Base-by-base conservation (phyloP, 164 flowering plant species). In the Sedum album region DNA sequence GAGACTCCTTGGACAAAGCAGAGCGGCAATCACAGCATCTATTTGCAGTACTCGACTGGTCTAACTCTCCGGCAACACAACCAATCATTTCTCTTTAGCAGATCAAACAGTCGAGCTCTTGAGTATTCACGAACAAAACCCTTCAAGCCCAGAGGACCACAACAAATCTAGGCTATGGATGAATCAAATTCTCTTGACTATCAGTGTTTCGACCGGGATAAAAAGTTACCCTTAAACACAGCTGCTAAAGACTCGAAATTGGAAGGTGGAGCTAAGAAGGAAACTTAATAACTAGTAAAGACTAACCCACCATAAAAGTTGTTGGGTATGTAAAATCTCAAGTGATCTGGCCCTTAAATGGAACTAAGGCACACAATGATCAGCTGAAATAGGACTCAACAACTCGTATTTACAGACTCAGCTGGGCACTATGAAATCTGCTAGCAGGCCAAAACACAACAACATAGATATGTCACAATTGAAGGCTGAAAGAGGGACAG, bases 91-190 rank as follows among this genome's bases (percentile, higher is more conserved):
- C 70, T 60, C 78, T 79, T 84, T 78, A 76, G 72, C 75, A 70
- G 65, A 89, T 72, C 90, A 88, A 88, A 84, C 82, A 82, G 31
- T 75, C 82, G 76, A 77, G 80, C 79, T 73, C 31, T 79, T 79
- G 41, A 84, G 72, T 30, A 90, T n/a, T n/a, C n/a, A n/a, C n/a
- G n/a, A n/a, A n/a, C n/a, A n/a, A n/a, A n/a, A n/a, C n/a, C n/a
- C n/a, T n/a, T n/a, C n/a, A n/a, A n/a, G n/a, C n/a, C n/a, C n/a
- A n/a, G n/a, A 31, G 68, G 69, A 69, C 30, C 42, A 38, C 66
- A 67, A 71, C 66, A 48, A 49, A 10, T 20, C 61, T 25, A 26
- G 31, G 14, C 31, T 55, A 14, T 55, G 60, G 61, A 26, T 55
- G 18, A 55, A 8, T 55, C 28, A n/a, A 66, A 60, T 31, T 39